phyloP scores from a whole-genome alignment of 2,329 filamentous ascomycete genomes.

The Pseudogymnoascus sp. region DNA sequence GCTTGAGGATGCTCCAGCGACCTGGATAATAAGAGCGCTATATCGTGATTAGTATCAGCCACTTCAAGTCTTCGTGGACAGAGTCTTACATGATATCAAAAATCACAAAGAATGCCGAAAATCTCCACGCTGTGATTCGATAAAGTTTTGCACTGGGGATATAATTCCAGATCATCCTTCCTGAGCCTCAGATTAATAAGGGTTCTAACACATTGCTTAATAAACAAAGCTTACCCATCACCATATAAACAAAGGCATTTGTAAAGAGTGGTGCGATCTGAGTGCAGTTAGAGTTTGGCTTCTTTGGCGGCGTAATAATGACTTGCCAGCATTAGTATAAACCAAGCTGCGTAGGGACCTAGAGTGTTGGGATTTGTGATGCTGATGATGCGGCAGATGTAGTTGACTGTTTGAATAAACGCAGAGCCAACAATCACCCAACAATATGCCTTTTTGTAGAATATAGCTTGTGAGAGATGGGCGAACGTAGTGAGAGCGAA shows the following conservation, averaged over 20 bases:
- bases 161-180: conserved; percentile 26
- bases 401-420: conserved; percentile 16
- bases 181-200: background rate
- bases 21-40: conserved; percentile 23
- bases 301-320: background rate
- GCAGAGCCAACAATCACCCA: conserved; percentile 18
- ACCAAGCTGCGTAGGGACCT: conserved; percentile 17
- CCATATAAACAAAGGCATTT: conserved; percentile 27
- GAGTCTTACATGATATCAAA: conserved; percentile 24
- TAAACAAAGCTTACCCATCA: conserved; percentile 13
- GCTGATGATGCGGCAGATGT: conserved; percentile 18
- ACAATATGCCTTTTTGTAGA: conserved; percentile 26
- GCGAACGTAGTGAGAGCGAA: conserved; percentile 27
- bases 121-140: conserved; percentile 19
- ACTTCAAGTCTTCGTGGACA: background rate
- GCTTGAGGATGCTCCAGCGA: conserved; percentile 25
- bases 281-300: background rate
- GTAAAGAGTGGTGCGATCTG: conserved; percentile 23
- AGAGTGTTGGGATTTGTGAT: conserved; percentile 27
- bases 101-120: conserved; percentile 24
- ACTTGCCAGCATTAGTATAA: conserved; percentile 19
- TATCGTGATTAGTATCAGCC: conserved; percentile 8
- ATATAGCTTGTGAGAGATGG: conserved; percentile 30
- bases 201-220: background rate
- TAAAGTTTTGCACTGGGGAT: conserved; percentile 17